Base-by-base conservation (phyloP, 176 grass and related monocot species). In the Otatea glauca region DNA sequence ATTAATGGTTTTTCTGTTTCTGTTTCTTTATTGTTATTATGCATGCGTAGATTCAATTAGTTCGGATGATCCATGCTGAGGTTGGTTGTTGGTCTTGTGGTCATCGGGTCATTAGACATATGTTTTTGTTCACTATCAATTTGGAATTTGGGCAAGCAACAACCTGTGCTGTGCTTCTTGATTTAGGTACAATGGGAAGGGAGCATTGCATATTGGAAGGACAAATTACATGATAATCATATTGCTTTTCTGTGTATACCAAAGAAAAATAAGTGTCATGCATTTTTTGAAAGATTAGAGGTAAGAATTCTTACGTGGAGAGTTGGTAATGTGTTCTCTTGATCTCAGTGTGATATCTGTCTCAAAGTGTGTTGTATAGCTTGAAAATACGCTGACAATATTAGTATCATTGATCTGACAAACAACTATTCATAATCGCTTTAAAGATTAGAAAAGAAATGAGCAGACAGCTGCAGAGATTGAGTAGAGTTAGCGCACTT, bases 31-130 rank as follows among this genome's bases (percentile, higher is more conserved):
- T 63, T 86, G 54, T 16, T 32, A 42, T 63, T 72, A 21, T 54
- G 73, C 64, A 47, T 82, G 44, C 20, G 24, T 71, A n/a, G 78
- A 86, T 82, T 87, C 25, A 43, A 37, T 68, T 81, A 17, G 37
- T 12, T 72, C n/a, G 2, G 38, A 78, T 90, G 74, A 83, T 76
- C 62, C 20, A 20, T 76, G 5, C 49, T 65, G 21, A 9, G 2
- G 35, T 82, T 63, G 9, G 61, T 76, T 62, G 20, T 65, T 48
- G 12, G 13, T 5, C 73, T 66, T 73, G n/a, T 78, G 62, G 39
- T 59, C 25, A 49, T 75, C 4, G 25, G 24, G 65, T 45, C 39
- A 78, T 77, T 60, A 18, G 41, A 48, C 65, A 50, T 85, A 38
- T 59, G 48, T 58, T 56, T 75, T 25, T 81, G 62, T 76, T 50